phyloP scores from a whole-genome alignment of 345 rosid species.

The Acer yangbiense region DNA sequence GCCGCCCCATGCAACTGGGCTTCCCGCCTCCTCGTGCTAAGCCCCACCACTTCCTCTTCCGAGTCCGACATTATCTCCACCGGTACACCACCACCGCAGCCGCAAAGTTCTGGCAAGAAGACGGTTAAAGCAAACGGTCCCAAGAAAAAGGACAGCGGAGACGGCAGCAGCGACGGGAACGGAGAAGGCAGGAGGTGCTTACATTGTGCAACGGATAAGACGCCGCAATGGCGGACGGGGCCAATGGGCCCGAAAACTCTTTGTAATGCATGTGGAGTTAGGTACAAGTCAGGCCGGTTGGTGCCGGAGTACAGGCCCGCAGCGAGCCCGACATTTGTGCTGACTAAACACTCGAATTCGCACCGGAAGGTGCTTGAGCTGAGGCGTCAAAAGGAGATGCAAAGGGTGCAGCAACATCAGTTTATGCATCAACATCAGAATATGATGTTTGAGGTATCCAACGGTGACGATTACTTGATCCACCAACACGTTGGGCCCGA shows the following conservation, averaged over 20 bases:
- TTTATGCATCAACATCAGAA: constrained; percentile 54
- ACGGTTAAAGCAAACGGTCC: constrained; percentile 16
- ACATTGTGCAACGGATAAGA: constrained; percentile 78
- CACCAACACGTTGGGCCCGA: constrained; percentile 87
- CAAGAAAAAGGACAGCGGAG: constrained; percentile 47
- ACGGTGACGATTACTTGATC: constrained; percentile 84
- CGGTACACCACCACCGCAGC: constrained; percentile 14
- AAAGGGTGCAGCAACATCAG: constrained; percentile 46
- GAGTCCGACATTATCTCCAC: constrained; percentile 28
- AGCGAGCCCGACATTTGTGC: constrained; percentile 71
- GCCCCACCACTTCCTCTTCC: constrained; percentile 38
- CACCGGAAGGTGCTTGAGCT: constrained; percentile 77
- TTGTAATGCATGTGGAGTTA: constrained; percentile 90
- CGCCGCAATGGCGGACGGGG: constrained; percentile 87
- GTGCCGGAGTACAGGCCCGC: constrained; percentile 87
- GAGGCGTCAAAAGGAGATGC: constrained; percentile 49
- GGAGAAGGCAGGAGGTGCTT: constrained; percentile 59
- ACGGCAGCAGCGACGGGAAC: constrained; percentile 19
- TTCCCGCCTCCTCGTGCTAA: constrained; percentile 66
- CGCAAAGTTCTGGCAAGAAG: constrained; percentile 34
- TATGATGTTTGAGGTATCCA: constrained; percentile 65
- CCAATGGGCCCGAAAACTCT: constrained; percentile 85
- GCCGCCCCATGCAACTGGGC: constrained; percentile 84
- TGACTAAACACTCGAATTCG: constrained; percentile 73
- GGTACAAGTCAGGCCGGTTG: constrained; percentile 74